Evolutionary conservation across 31 red algal genomes (phyloP).

Genomic region (Odonthalia washingtoniensis): DNA sequence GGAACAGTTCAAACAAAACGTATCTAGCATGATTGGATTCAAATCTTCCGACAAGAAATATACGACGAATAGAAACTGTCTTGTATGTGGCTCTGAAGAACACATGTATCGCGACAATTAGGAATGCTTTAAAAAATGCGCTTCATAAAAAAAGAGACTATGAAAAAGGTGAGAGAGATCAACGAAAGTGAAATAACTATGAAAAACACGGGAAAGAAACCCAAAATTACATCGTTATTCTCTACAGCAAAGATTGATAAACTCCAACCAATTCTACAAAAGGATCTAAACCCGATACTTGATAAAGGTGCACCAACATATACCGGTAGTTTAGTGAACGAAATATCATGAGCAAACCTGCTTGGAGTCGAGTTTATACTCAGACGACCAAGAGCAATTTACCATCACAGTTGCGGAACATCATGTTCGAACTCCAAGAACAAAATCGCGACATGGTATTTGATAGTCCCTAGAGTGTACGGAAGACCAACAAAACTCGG

Average conservation of each 20-base stretch:
- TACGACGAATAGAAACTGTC: neutral
- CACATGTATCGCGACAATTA: slow-evolving; percentile 1
- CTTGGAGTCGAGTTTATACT: slow-evolving; percentile 37
- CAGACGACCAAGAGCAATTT: neutral
- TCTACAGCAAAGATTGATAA: neutral
- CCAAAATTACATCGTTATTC: neutral
- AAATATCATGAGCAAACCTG: slow-evolving; percentile 9
- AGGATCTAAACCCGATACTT: slow-evolving; percentile 46
- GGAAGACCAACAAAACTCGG: slow-evolving; percentile 14
- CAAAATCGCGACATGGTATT: slow-evolving; percentile 10
- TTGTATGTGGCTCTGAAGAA: neutral
- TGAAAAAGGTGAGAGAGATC: neutral
- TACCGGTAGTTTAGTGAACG: slow-evolving; percentile 16
- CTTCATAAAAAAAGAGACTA: neutral
- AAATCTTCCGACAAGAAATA: neutral
- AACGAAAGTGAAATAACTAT: neutral
- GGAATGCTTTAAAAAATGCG: slow-evolving; percentile 16
- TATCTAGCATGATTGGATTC: slow-evolving; percentile 2
- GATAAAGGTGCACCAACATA: slow-evolving; percentile 40
- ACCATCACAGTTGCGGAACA: slow-evolving; percentile 41
- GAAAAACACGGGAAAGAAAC: neutral
- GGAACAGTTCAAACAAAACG: neutral
- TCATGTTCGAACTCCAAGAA: neutral
- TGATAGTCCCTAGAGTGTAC: slow-evolving; percentile 20
- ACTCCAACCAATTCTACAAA: neutral